A percentile compares a stretch with the other conserved stretches of the same genome.
phyloP scores from a whole-genome alignment of 495 filamentous ascomycete genomes.

The Xylaria intraflava region DNA sequence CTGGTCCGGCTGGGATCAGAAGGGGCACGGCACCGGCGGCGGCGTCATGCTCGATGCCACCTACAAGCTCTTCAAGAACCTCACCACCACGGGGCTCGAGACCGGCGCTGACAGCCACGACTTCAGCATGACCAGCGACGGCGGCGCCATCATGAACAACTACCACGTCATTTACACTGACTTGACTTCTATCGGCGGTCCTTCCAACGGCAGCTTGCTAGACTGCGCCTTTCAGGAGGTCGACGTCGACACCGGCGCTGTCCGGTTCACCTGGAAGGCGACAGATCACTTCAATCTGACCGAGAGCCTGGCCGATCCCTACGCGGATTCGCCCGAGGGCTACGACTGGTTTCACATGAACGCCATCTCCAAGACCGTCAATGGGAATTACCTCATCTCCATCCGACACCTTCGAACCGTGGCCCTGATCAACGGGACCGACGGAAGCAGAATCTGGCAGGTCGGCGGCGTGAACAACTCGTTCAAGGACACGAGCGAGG shows the following conservation, averaged over 20 bases:
- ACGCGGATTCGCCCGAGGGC: constrained; percentile 20
- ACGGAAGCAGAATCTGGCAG: constrained; percentile 49
- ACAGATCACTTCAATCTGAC: constrained; percentile 45
- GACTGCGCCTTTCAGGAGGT: constrained; percentile 34
- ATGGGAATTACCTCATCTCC: constrained; percentile 53
- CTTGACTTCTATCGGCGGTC: constrained; percentile 16
- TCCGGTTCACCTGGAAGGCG: constrained; percentile 50
- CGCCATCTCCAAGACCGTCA: constrained; percentile 48
- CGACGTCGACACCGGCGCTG: constrained; percentile 42
- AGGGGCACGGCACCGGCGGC: constrained; percentile 14
- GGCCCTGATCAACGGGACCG: constrained; percentile 49
- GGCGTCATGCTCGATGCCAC: constrained; percentile 16
- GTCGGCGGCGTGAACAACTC: constrained; percentile 45
- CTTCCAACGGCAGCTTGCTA: constrained; percentile 12
- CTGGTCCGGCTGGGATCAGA: constrained; percentile 12
- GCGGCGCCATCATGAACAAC: constrained; percentile 14
- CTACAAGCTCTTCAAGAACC: constrained; percentile 13
- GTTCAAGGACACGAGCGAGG: constrained; percentile 40
- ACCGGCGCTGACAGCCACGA: constrained; percentile 18
- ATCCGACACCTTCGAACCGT: constrained; percentile 48
- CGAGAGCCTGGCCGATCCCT: constrained; percentile 34
- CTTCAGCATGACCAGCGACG: constrained; percentile 14
- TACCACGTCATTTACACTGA: constrained; percentile 14
- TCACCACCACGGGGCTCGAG: constrained; percentile 10
- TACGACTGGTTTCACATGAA: constrained; percentile 61